Base-by-base conservation (phyloP, 2,329 filamentous ascomycete species). In the Botrytis porri region DNA sequence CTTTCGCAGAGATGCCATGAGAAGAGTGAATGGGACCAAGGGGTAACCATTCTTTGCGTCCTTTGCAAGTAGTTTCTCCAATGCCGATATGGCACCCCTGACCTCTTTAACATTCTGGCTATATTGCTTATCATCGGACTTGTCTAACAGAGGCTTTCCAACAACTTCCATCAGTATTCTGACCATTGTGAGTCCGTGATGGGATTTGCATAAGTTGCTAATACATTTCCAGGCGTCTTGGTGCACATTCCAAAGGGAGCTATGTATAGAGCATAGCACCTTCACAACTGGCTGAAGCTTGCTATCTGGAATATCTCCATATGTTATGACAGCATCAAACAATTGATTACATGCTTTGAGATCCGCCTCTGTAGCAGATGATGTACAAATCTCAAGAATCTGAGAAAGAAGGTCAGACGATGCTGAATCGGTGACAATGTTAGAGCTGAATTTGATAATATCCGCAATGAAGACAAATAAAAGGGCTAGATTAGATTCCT, bases 381-480 rank as follows among this genome's bases (percentile, higher is more conserved):
- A 88, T 80, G 89, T 87, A 81, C 91, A 93, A 63, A 94, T 92
- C 70, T 84, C 82, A 63, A 93, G 84, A 14, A 93, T 82, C 20
- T 86, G 86, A 73, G 88, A 85, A 73, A 95, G 87, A 70, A 94
- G 82, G 5, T 84, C 84, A 69, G 86, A 86, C 32, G 92, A 85
- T 63, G 90, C 88, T 45, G 85, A 82, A 75, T 92, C 90, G 75
- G 87, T 86, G 37, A 91, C 89, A 45, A 89, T 86, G 76, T 90
- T 91, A 80, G 90, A 92, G 80, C 91, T 93, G 84, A 93, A 94
- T 79, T 93, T 93, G 83, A 93, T 89, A 71, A 93, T 85, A 75
- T 92, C 89, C 73, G 87, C 86, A 71, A 92, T 85, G 76, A 90
- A 92, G 20, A 84, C 82, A 78, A 94, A 93, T 3, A 94, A 82